Base-by-base conservation (phyloP, 768 basidiomycete species). In the Scleroderma bovista region DNA sequence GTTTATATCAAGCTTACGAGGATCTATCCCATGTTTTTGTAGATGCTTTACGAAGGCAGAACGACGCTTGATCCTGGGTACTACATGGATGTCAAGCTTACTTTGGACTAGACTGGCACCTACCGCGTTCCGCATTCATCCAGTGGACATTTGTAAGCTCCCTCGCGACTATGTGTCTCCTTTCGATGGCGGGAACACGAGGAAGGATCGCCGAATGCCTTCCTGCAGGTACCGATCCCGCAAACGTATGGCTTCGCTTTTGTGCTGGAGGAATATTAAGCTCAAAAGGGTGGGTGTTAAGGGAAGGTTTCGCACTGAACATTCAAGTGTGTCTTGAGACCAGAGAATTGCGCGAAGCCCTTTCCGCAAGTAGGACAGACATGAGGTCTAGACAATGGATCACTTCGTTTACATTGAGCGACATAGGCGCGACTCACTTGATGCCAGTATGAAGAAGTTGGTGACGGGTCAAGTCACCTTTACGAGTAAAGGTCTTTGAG, bases 121-220 rank as follows among this genome's bases (percentile, higher is more conserved):
- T 54, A 80, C 80, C 64, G 73, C 44, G 78, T 78, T 39, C 59
- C 66, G 54, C 83, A 84, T n/a, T 62, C 61, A 20, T 51, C 42
- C 32, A 68, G 52, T 20, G 73, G 71, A 57, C 83, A 86, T 38
- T 58, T 60, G 54, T 75, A 80, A 23, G 67, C 68, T 23, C 72
- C 71, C 22, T 68, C 51, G 2, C 61, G 62, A 16, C 61, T 55
- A 57, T 87, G 85, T 2, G 70, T 76, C 63, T 86, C 84, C 58
- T 75, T 79, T 48, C 74, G 71, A 57, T 88, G 86, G 9, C 86
- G 80, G 26, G 77, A 69, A 54, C 81, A 70, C 40, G 86, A 86
- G 0, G 86, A 87, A 11, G 83, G 85, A 57, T 88, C 86, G 13
- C 79, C 79, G 55, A 88, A 88, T 13, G 69, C 63, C 26, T 75